These are phyloP conservation scores for Rhododendron henanense DNA, from an alignment of 148 eudicot genomes.

Conservation along the genomic window DNA sequence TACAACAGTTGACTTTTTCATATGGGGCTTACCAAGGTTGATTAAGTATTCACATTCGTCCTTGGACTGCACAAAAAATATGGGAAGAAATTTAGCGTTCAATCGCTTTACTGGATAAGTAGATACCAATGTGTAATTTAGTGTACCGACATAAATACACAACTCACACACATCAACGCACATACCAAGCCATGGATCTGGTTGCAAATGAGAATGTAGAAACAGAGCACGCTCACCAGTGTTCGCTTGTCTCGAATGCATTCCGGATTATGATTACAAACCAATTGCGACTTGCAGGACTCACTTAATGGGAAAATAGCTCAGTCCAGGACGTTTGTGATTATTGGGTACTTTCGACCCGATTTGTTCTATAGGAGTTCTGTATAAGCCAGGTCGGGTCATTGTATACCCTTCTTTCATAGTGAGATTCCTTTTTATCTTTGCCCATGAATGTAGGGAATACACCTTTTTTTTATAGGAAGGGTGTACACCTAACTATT, in stretches of 20 bases:
- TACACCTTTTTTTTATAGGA: too few relatives aligned
- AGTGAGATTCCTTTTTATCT: background rate
- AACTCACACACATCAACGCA: background rate
- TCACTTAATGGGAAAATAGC: background rate
- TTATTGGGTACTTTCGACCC: background rate
- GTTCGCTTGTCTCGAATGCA: background rate
- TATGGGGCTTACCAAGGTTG: slow-evolving; percentile 77
- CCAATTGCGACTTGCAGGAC: background rate
- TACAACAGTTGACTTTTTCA: slow-evolving; percentile 87
- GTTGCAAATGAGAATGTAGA: background rate
- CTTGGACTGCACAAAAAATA: slow-evolving; percentile 46
- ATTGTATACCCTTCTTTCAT: background rate
- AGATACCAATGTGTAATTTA: background rate
- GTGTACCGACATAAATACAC: background rate
- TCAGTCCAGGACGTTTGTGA: background rate
- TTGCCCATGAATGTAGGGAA: background rate
- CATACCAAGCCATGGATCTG: background rate
- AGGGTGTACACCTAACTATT: background rate
- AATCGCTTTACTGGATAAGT: background rate
- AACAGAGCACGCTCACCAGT: background rate
- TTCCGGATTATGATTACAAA: background rate
- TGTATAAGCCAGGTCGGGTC: background rate
- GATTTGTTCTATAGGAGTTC: background rate
- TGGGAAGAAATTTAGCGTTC: background rate
- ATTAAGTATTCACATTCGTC: slow-evolving; percentile 89